Evolutionary conservation across 2,329 filamentous ascomycete genomes (phyloP), one percentile per base, ranked within the genome.

Genomic region (Fusarium sublunatum): DNA sequence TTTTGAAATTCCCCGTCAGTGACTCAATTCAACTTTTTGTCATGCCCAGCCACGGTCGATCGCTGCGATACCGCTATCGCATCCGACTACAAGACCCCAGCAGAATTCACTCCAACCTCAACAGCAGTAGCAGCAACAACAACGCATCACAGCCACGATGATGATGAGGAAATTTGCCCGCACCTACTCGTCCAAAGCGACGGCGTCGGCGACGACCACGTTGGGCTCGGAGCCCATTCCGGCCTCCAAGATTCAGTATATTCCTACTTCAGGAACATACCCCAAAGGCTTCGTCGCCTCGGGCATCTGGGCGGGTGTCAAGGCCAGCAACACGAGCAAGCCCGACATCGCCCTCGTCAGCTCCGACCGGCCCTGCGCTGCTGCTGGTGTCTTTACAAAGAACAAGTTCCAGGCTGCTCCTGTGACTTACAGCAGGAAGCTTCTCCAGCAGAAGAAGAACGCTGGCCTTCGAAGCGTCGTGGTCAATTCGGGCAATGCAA

Each of bases 371-470:
- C 92, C 93, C 51, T 97, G 93, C 76, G 85, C 91, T 7, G 93
- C 90, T 9, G 92, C 93, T 1, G 95, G 93, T 7, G 93, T 98
- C 41, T 97, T 98, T 80, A 99, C 95, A 51, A 96, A 93, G 77
- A 99, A 99, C 81, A 93, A 94, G 77, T 99, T 99, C 80, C 93
- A 97, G 78, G 95, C 95, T 15, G 95, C 95, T 10, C 95, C 95
- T 6, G 94, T 99, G 40, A 92, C 91, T 28, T 91, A 96, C 60
- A 94, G 91, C 76, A 84, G 88, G 64, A 83, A 89, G 54, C 86
- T 93, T 58, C 79, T 97, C 32, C 82, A 87, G 74, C 82, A 82
- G 65, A 86, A 87, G 67, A 80, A 83, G 43, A 91, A 92, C 56
- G 76, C 84, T 11, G 91, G 90, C 2, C 84, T 98, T 53, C 85